Evolutionary conservation across 768 basidiomycete species (phyloP).

Genomic region (Russula griseocarnosa): DNA sequence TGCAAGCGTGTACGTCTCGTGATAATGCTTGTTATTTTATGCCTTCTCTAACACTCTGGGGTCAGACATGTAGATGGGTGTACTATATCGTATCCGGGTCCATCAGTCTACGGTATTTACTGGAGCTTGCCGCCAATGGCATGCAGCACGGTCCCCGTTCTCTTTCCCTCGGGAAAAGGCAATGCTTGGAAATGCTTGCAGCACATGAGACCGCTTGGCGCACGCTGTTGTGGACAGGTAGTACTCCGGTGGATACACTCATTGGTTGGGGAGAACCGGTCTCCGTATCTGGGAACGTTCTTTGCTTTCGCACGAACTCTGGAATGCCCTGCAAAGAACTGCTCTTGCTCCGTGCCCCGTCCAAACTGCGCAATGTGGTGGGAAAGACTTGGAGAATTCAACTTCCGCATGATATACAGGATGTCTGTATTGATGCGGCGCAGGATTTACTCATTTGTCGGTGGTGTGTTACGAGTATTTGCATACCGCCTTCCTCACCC

Average conservation of each 20-base stretch:
- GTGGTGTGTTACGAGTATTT: not conserved
- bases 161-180: not conserved
- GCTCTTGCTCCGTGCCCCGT: slow-evolving; percentile 15
- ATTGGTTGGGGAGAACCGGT: slow-evolving; percentile 11
- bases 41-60: not conserved
- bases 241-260: not conserved
- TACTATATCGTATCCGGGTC: slow-evolving; percentile 4
- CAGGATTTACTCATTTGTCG: slow-evolving; percentile 11
- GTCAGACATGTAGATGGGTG: slow-evolving; percentile 8
- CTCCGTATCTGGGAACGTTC: slow-evolving; percentile 9
- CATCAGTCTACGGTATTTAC: slow-evolving; percentile 11
- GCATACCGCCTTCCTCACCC: too few relatives aligned
- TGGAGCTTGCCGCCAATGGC: slow-evolving; percentile 14
- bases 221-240: slow-evolving; percentile 1
- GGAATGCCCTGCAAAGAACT: not conserved
- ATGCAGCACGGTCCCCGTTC: not conserved
- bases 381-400: slow-evolving; percentile 6
- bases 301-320: not conserved
- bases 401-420: slow-evolving; percentile 2
- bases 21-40: not conserved
- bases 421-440: slow-evolving; percentile 5
- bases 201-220: slow-evolving; percentile 8
- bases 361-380: slow-evolving; percentile 15
- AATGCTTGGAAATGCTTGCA: slow-evolving; percentile 4
- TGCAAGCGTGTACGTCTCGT: slow-evolving; percentile 6